A percentile compares a stretch with the other conserved stretches of the same genome.
Conservation (phyloP, 129 eudicot genomes). For the Lactuca saligna region DNA sequence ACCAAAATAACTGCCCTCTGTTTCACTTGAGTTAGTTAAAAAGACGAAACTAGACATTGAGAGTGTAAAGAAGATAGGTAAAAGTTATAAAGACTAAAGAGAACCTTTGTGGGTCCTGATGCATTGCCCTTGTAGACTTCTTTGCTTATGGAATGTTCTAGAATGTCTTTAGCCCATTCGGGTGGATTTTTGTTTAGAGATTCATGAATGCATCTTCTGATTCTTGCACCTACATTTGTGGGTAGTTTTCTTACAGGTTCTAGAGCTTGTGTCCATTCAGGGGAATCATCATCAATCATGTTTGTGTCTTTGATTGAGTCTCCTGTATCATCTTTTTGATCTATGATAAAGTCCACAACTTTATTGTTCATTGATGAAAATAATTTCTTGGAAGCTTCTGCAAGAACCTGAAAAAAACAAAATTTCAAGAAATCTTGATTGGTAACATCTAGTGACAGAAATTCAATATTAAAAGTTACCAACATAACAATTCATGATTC, state of each 20-base stretch:
- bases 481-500: conserved; percentile 2
- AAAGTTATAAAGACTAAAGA: too few species aligned
- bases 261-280: conserved; percentile 87
- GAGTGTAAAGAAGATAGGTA: not conserved
- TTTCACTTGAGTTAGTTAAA: conserved; percentile 6
- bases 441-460: not conserved
- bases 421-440: conserved; percentile 15
- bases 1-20: conserved; percentile 90
- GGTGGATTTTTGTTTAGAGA: conserved; percentile 77
- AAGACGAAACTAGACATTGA: conserved; percentile 1
- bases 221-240: conserved; percentile 96
- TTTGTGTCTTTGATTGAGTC: conserved; percentile 39
- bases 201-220: conserved; percentile 70
- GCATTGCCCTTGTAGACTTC: conserved; percentile 98
- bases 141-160: conserved; percentile 84
- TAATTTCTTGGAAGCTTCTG: conserved; percentile 73
- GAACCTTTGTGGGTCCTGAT: conserved; percentile 98
- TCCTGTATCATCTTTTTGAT: conserved; percentile 50
- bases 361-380: conserved; percentile 57
- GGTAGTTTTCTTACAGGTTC: conserved; percentile 97
- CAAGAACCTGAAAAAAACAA: conserved; percentile 62
- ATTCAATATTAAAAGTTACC: not conserved
- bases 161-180: conserved; percentile 76
- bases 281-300: conserved; percentile 41
- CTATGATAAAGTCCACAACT: conserved; percentile 40